phyloP scores from a whole-genome alignment of 2,329 filamentous ascomycete species.

The Cercospora zeae-maydis region DNA sequence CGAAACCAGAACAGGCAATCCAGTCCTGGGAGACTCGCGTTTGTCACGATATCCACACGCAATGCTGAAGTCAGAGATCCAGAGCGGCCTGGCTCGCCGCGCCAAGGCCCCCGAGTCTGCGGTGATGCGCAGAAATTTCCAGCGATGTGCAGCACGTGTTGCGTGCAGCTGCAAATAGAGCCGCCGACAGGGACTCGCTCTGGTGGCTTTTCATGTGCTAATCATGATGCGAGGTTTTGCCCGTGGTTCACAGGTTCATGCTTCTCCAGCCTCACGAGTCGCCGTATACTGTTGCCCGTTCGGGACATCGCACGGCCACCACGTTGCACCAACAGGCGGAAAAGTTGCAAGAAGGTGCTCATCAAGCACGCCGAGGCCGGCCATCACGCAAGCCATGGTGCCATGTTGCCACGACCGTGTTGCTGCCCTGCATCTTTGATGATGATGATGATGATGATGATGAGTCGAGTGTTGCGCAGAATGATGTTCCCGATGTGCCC shows the following conservation, averaged over 20 bases:
- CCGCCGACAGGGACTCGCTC: neutral
- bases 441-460: neutral
- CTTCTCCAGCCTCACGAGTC: neutral
- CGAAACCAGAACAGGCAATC: slow-evolving; percentile 15
- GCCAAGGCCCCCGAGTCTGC: neutral
- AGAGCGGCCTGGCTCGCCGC: neutral
- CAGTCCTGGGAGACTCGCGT: slow-evolving; percentile 9
- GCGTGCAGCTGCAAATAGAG: slow-evolving; percentile 4
- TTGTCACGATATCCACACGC: slow-evolving; percentile 5
- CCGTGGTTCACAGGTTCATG: neutral
- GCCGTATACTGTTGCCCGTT: neutral
- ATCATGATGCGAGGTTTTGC: slow-evolving; percentile 1
- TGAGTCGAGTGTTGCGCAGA: neutral
- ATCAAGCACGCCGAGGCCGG: neutral
- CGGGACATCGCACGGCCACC: neutral
- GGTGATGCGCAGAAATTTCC: neutral
- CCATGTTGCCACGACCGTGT: neutral
- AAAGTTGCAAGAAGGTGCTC: neutral
- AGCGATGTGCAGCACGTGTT: no score
- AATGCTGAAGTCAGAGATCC: neutral
- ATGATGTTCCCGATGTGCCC: neutral
- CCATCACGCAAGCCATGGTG: neutral
- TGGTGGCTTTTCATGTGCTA: neutral
- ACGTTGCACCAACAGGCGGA: neutral
- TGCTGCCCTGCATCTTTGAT: no score